Conservation (phyloP, 2,329 filamentous ascomycete genomes). For the Stachybotrys chartarum region DNA sequence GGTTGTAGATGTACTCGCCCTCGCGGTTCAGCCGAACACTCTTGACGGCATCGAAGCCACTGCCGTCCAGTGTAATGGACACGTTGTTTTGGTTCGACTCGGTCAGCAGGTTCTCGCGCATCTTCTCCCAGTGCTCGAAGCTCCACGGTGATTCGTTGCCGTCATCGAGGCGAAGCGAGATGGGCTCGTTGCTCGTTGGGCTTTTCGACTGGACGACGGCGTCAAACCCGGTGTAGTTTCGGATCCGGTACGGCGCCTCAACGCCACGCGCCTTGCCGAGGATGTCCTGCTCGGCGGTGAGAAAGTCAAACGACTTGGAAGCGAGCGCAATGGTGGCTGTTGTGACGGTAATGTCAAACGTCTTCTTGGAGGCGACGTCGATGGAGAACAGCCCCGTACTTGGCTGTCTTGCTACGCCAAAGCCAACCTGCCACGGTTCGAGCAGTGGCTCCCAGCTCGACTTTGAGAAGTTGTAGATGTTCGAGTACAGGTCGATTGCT, state of each 20-base stretch:
- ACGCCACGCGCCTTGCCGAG: constrained; percentile 86
- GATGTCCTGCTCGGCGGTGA: constrained; percentile 78
- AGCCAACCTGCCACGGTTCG: constrained; percentile 92
- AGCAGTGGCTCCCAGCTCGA: constrained; percentile 96
- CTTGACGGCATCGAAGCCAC: constrained; percentile 85
- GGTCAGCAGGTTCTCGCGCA: constrained; percentile 84
- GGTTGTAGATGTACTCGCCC: constrained; percentile 82
- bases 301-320: constrained; percentile 87
- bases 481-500: constrained; percentile 87
- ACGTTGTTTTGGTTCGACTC: constrained; percentile 77
- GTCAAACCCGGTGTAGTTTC: constrained; percentile 93
- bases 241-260: constrained; percentile 87
- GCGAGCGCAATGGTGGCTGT: constrained; percentile 88
- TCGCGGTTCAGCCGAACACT: constrained; percentile 90
- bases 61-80: constrained; percentile 79
- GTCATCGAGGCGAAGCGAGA: constrained; percentile 72
- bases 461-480: constrained; percentile 98
- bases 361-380: constrained; percentile 82
- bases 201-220: constrained; percentile 76
- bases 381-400: constrained; percentile 71
- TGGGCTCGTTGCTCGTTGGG: constrained; percentile 55
- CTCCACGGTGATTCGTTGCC: constrained; percentile 92
- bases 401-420: constrained; percentile 76
- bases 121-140: constrained; percentile 94
- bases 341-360: constrained; percentile 85